Evolutionary conservation across 352 stramenopile species (phyloP), one percentile per base, ranked within the genome.

Genomic region (Pythium monospermum): DNA sequence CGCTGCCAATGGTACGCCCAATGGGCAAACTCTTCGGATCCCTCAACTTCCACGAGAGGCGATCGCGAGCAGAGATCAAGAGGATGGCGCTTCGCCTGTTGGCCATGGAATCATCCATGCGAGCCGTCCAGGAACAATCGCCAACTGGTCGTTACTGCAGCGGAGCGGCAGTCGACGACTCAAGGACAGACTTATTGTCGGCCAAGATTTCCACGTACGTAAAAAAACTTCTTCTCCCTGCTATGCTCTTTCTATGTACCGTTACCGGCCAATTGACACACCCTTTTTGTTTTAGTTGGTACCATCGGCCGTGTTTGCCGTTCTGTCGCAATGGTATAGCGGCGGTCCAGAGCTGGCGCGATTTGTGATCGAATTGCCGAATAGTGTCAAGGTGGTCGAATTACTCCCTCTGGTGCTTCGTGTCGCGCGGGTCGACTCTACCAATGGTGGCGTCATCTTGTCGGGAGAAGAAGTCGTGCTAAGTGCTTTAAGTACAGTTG

Each of bases 381-480:
- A 65, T 11, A 38, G 36, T 6, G 57, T 69, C 10, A 59, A 83
- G 30, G 64, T 86, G 52, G 64, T 94, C 8, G 83, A 94, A 54
- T 39, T 94, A 12, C 91, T 91, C 19, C 83, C 83, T 26, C 57
- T 94, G 15, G 73, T 94, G 18, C 61, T 94, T 12, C 81, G 83
- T 4, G 72, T 94, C 16, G 79, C 77, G 2, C 77, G 79, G 38
- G 81, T 91, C 11, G 81, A 92, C 53, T 55, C 73, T 30, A 49
- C 65, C 5, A 87, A 76, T 36, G 81, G 83, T 10, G 76, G 75
- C 6, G 73, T 88, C 4, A 81, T 89, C 51, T 69, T 86, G 31
- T 91, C 81, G 6, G 83, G 83, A 21, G 83, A 91, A 73, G 83
- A 94, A 53, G 60, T 91, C 21, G 33, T 90, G 8, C 42, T 94